Evolutionary conservation across 176 grass and related monocot genomes (phyloP), one percentile per base, ranked within the genome.

Genomic region (Aechmea fasciata): DNA sequence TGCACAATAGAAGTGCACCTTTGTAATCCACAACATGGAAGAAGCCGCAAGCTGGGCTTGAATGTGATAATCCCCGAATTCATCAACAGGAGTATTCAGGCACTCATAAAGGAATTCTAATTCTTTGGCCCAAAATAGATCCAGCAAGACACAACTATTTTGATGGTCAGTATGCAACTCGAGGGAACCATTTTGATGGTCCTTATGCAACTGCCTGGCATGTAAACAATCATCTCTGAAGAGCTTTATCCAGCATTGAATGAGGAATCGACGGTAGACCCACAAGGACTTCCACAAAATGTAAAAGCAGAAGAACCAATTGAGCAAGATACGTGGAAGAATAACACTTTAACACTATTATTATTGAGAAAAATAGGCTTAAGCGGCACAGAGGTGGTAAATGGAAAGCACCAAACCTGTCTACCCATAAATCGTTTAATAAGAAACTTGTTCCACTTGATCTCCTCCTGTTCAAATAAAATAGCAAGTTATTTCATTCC

Each of bases 261-360:
- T 87, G 66, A 92, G 92, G 79, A 96, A 89, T 20, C 83, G 85
- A 0, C 92, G 85, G 84, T 96, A 88, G 51, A 79, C 80, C 88
- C 92, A 96, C 73, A 96, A 83, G 0, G 88, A 84, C 92, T 96
- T 75, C 14, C 4, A 18, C 52, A 50, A 71, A 64, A 71, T 64
- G 71, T 74, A 13, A 26, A 52, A 33, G 49, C 33, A 41, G 33
- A 23, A 64, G 50, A 64, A 66, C 28, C 29, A 54, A 66, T 67
- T 10, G 25, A 57, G 52, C 28, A 65, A 64, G 10, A 17, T 52
- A 17, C 64, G 11, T 11, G 11, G 29, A 71, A 13, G 11, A 25
- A 10, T 20, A 50, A 72, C 18, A 47, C 41, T 59, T 57, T 15
- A n/a, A n/a, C n/a, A n/a, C n/a, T n/a, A 11, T 4, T 11, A 47